Evolutionary conservation across 2,329 filamentous ascomycete genomes (phyloP).

Genomic region (Colletotrichum sp.): DNA sequence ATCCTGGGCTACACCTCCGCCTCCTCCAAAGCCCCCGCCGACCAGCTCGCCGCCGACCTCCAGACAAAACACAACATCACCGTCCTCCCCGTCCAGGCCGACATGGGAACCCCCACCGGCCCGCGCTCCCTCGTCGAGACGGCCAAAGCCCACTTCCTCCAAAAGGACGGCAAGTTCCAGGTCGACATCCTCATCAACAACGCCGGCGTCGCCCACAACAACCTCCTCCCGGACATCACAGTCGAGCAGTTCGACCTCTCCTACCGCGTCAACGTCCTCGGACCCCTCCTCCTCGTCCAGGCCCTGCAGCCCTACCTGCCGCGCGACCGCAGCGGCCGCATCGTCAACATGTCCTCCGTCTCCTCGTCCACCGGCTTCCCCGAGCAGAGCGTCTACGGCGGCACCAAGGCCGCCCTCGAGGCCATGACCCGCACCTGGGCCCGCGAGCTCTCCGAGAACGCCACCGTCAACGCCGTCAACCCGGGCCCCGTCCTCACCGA

Average conservation of each 20-base stretch:
- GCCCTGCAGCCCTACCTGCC: conserved; percentile 74
- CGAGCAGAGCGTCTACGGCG: conserved; percentile 62
- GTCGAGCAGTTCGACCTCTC: conserved; percentile 71
- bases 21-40: conserved; percentile 45
- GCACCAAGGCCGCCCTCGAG: conserved; percentile 63
- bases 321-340: conserved; percentile 64
- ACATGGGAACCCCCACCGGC: conserved; percentile 68
- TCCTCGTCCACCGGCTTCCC: conserved; percentile 59
- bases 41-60: conserved; percentile 69
- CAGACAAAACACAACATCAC: conserved; percentile 61
- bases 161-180: conserved; percentile 54
- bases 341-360: conserved; percentile 62
- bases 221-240: conserved; percentile 66
- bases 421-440: conserved; percentile 66
- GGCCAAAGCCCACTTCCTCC: conserved; percentile 51
- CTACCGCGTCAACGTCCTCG: conserved; percentile 83
- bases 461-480: conserved; percentile 63
- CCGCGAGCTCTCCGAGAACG: conserved; percentile 57
- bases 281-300: conserved; percentile 79
- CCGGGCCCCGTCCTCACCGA: conserved; percentile 60
- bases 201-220: conserved; percentile 74
- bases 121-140: conserved; percentile 64
- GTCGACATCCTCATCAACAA: conserved; percentile 91
- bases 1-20: conserved; percentile 71
- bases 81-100: conserved; percentile 71